These are phyloP conservation scores for Strobilomyces dryophilus DNA, from an alignment of 768 basidiomycete genomes.

Conservation along the genomic window DNA sequence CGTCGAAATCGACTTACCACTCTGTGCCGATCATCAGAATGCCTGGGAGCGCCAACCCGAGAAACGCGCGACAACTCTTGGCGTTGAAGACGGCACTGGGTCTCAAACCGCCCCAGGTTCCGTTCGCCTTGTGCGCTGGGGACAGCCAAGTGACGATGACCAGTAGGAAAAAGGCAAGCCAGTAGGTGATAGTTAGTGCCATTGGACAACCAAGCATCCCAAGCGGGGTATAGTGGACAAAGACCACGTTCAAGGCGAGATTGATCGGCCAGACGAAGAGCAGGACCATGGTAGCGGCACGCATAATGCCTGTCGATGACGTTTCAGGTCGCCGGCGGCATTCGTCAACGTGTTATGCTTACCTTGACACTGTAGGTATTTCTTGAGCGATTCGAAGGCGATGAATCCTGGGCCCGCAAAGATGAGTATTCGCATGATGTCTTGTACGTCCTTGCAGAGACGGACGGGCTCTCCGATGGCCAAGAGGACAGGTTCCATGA, in stretches of 20 bases:
- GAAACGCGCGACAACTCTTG: constrained; percentile 51
- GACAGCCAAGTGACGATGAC: constrained; percentile 47
- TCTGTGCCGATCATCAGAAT: constrained; percentile 79
- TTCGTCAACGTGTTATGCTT: constrained; percentile 1
- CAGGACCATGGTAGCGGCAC: constrained; percentile 62
- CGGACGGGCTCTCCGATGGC: constrained; percentile 55
- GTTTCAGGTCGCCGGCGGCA: background rate
- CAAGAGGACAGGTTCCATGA: constrained; percentile 58
- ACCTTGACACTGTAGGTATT: constrained; percentile 80
- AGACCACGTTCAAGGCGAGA: constrained; percentile 48
- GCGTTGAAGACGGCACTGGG: constrained; percentile 41
- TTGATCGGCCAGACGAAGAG: constrained; percentile 65
- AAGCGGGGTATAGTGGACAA: constrained; percentile 63
- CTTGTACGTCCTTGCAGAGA: constrained; percentile 59
- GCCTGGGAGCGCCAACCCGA: constrained; percentile 68
- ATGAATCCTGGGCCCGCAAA: constrained; percentile 69
- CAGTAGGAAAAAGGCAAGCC: constrained; percentile 59
- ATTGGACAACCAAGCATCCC: constrained; percentile 64
- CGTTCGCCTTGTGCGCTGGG: constrained; percentile 48
- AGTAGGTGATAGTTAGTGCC: constrained; percentile 66
- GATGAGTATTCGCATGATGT: constrained; percentile 60
- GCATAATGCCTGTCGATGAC: constrained; percentile 59
- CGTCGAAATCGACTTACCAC: constrained; percentile 44
- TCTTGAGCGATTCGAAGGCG: constrained; percentile 73
- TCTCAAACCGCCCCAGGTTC: constrained; percentile 62